Percentiles rank a stretch among this genome's conserved stretches.
phyloP scores from a whole-genome alignment of 2,329 filamentous ascomycete genomes.

The Colletotrichum somersetense region DNA sequence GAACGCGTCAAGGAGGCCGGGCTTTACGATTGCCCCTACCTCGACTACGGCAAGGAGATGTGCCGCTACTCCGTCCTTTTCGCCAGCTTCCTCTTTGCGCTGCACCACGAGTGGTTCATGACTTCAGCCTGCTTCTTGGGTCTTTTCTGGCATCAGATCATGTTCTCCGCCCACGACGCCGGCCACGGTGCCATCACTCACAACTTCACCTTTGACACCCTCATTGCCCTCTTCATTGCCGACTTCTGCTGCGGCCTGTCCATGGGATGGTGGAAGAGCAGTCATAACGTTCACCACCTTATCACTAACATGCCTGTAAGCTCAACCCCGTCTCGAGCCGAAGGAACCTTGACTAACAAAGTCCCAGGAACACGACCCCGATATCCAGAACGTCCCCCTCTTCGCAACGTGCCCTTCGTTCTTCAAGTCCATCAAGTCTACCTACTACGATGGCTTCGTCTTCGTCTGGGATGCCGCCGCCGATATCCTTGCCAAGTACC shows the following conservation, averaged over 20 bases:
- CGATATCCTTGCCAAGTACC: conserved; percentile 69
- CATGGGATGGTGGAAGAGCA: conserved; percentile 78
- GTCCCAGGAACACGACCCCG: conserved; percentile 65
- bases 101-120: conserved; percentile 67
- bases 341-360: conserved; percentile 34
- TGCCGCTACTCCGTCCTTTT: conserved; percentile 68
- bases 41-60: conserved; percentile 69
- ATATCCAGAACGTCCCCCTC: conserved; percentile 76
- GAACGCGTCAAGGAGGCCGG: conserved; percentile 66
- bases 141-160: conserved; percentile 76
- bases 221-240: conserved; percentile 73
- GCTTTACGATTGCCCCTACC: conserved; percentile 70
- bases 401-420: conserved; percentile 77
- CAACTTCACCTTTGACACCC: conserved; percentile 68
- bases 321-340: not conserved
- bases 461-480: conserved; percentile 74
- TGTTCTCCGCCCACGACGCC: conserved; percentile 76
- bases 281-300: conserved; percentile 77
- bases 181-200: conserved; percentile 73
- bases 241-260: conserved; percentile 76
- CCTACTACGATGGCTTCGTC: conserved; percentile 72
- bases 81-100: conserved; percentile 57
- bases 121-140: conserved; percentile 71
- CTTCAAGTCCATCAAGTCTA: conserved; percentile 72
- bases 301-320: conserved; percentile 71